Base-by-base conservation (phyloP, 2,329 filamentous ascomycete genomes). In the Didymella lethalis region DNA sequence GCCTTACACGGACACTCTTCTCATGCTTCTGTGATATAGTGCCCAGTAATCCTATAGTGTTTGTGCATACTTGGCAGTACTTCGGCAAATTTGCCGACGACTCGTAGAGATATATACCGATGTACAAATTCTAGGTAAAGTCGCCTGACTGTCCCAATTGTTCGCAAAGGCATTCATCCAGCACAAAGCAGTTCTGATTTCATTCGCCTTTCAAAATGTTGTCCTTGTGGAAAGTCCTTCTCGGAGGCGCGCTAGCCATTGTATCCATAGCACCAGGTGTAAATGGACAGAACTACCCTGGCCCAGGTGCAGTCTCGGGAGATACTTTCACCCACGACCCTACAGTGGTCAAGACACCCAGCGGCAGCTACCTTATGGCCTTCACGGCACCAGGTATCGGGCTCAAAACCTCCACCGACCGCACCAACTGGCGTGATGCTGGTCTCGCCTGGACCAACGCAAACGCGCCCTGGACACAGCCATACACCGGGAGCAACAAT, bases 401-500 rank as follows among this genome's bases (percentile, higher is more conserved):
- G 28, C 57, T 59, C 46, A 59, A 59, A 47, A 59, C 57, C n/a
- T 59, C 57, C 26, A 48, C 57, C 51, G 57, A 59, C 46, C 57
- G 57, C 32, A 59, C 57, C 46, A 48, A 23, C 25, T 59, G 57
- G 57, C 44, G 46, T 18, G 57, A 59, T 40, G 57, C 57, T 16
- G 57, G 57, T 12, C 57, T 55, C 14, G 57, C 55, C 3, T 59
- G 50, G 50, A 53, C 25, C 45, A 59, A 55, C 40, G 57, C 49
- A 20, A 49, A 56, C 7, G 57, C 51, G 1, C 47, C 57, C 0
- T 55, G 51, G 51, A 55, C 50, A 31, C 29, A 47, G 3, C 50
- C 57, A 1, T 59, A 51, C 25, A 59, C 57, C 3, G 57, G 57
- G 10, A 29, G 14, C 16, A 43, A 20, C 6, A 51, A 29, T 10